Evolutionary conservation across 164 flowering plant species (phyloP), one percentile per base, ranked within the genome.

Genomic region (Euptelea pleiosperma): DNA sequence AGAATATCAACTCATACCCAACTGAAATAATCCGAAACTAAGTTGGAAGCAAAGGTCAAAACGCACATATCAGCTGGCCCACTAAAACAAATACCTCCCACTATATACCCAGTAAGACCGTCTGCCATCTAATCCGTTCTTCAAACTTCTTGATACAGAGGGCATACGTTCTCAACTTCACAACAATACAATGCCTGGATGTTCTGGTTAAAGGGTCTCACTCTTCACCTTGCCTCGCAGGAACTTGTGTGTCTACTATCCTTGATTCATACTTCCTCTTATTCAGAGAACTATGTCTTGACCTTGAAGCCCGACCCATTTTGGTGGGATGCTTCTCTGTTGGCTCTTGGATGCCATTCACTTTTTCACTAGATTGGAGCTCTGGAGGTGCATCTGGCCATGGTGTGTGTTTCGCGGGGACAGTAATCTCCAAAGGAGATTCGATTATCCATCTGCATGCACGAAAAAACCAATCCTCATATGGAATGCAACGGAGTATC

Each of bases 321-420:
- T 75, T 85, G 25, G 77, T 4, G 16, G 72, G 48, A 45, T 47
- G 85, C 69, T 82, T 84, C 54, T 65, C 79, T n/a, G 56, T 56
- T 24, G 57, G 76, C 34, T 83, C 89, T 60, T 61, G 72, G 46
- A 57, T 60, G 54, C 3, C 53, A 21, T 15, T 63, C 36, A 41
- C 60, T 39, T 77, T 86, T 61, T 66, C 79, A 42, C 34, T 52
- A 21, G 75, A 50, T 15, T 82, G 90, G 57, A 92, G 86, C 66
- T 92, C 96, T 31, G 93, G 96, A 70, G 95, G 93, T 62, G 77
- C 80, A 72, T 92, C 96, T 3, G 94, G 96, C 98, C 98, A 90
- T 36, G 98, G 92, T n/a, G 97, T 93, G 52, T 77, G 88, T 66
- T 84, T 93, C 3, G 98, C 84, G 25, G 92, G 85, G 55, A 93